These are phyloP conservation scores for Clavispora santaluciae DNA, from an alignment of 805 yeast genomes.

Conservation along the genomic window DNA sequence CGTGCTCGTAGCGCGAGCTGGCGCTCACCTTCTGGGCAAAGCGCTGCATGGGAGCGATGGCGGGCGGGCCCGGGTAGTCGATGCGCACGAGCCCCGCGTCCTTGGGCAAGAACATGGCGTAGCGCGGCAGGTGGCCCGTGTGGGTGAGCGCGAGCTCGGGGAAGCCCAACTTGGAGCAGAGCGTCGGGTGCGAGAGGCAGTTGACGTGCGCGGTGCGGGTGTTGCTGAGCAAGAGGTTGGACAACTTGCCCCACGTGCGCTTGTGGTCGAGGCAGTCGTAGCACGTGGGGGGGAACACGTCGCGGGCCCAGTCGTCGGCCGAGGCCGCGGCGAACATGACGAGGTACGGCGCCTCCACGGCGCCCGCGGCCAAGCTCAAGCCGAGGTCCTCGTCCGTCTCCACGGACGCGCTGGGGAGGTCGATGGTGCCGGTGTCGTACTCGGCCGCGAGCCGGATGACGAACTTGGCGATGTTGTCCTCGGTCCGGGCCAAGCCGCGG, in stretches of 20 bases:
- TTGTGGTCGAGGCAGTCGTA: constrained; percentile 48
- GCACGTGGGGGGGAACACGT: constrained; percentile 37
- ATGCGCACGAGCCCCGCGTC: constrained; percentile 43
- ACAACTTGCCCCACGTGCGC: constrained; percentile 53
- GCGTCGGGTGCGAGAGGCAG: constrained; percentile 45
- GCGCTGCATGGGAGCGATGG: constrained; percentile 28
- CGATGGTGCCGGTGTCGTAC: constrained; percentile 32
- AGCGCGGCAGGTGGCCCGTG: constrained; percentile 31
- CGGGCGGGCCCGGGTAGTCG: constrained; percentile 36
- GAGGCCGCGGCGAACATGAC: constrained; percentile 65
- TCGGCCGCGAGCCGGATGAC: constrained; percentile 51
- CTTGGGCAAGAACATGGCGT: constrained; percentile 52
- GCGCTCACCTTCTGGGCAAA: constrained; percentile 47
- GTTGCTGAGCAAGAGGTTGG: constrained; percentile 40
- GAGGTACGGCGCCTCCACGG: constrained; percentile 43
- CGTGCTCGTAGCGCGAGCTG: constrained; percentile 38
- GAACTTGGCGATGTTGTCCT: constrained; percentile 48
- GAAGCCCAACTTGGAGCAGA: constrained; percentile 53
- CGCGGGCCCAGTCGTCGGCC: constrained; percentile 35
- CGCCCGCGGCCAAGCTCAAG: constrained; percentile 48
- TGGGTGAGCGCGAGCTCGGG: constrained; percentile 17
- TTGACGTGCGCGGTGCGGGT: constrained; percentile 53
- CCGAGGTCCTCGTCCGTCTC: constrained; percentile 38
- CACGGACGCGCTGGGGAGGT: constrained; percentile 39
- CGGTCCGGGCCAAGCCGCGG: constrained; percentile 37